phyloP scores from a whole-genome alignment of 208 protist species.

The Phytomonas francai region DNA sequence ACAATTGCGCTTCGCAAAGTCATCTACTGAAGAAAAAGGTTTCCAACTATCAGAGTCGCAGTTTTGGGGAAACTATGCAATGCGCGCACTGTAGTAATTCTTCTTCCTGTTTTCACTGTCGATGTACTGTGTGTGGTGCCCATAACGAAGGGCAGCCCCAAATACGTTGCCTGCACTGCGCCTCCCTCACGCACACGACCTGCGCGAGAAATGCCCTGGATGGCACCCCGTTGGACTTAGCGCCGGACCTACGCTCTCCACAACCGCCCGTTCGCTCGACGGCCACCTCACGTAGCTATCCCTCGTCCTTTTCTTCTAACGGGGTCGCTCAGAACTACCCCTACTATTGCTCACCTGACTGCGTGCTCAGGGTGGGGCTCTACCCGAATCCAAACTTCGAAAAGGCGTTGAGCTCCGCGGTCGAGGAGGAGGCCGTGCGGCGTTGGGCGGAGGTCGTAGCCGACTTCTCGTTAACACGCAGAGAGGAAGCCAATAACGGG shows the following conservation, averaged over 20 bases:
- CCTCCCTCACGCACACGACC: slow-evolving; percentile 31
- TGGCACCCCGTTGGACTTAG: not conserved
- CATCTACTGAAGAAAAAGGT: not conserved
- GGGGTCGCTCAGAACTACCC: slow-evolving; percentile 14
- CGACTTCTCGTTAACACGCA: not conserved
- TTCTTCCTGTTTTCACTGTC: slow-evolving; percentile 27
- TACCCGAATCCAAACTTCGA: slow-evolving; percentile 40
- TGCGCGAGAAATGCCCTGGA: slow-evolving; percentile 27
- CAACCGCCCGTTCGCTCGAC: not conserved
- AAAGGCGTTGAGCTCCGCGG: slow-evolving; percentile 19
- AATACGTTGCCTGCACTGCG: slow-evolving; percentile 27
- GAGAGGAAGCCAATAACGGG: not conserved
- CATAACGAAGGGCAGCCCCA: slow-evolving; percentile 14
- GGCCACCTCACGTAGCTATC: not conserved
- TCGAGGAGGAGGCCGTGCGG: slow-evolving; percentile 26
- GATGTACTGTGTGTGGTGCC: slow-evolving; percentile 44
- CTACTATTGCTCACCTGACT: slow-evolving; percentile 48
- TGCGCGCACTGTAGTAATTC: not conserved
- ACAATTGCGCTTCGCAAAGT: not conserved
- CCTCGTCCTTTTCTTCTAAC: slow-evolving; percentile 10
- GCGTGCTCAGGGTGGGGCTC: slow-evolving; percentile 37
- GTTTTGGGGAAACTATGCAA: not conserved
- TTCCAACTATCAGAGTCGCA: not conserved
- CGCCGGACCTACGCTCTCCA: not conserved
- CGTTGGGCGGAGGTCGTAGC: slow-evolving; percentile 15